Evolutionary conservation across 257 asterid genomes (phyloP).

Genomic region (Solanum medicagineum): DNA sequence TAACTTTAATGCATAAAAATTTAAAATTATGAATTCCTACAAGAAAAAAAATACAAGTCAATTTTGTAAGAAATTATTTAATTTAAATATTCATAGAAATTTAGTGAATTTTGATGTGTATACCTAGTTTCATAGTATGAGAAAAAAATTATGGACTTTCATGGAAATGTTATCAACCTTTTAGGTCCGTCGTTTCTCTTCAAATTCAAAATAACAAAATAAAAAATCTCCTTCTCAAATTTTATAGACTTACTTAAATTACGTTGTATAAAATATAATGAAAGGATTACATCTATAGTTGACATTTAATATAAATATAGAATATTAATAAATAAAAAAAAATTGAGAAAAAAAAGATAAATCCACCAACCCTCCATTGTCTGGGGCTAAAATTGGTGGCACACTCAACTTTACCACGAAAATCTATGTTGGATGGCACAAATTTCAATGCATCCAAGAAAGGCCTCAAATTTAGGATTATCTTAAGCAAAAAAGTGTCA

Average conservation of each 20-base stretch:
- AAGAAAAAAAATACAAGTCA: too few species aligned
- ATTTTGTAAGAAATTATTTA: too few species aligned
- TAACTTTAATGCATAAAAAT: not conserved
- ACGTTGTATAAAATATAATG: not conserved
- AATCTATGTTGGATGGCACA: not conserved
- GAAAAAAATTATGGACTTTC: not conserved
- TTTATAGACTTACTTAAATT: not conserved
- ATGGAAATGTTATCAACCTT: not conserved
- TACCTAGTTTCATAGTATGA: too few species aligned
- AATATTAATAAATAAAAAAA: too few species aligned
- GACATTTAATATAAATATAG: too few species aligned
- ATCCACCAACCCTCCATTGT: not conserved
- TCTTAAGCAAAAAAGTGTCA: not conserved
- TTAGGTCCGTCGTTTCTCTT: not conserved
- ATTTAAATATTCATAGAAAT: too few species aligned
- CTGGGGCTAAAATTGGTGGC: not conserved
- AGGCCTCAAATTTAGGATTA: not conserved
- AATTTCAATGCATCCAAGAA: not conserved
- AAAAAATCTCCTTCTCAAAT: not conserved
- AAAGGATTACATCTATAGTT: too few species aligned
- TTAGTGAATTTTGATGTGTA: too few species aligned
- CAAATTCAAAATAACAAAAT: too few species aligned
- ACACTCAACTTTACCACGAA: not conserved
- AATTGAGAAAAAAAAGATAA: too few species aligned
- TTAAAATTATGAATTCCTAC: not conserved